Conservation (phyloP, 352 stramenopile species). For the Elongisporangium anandrum region DNA sequence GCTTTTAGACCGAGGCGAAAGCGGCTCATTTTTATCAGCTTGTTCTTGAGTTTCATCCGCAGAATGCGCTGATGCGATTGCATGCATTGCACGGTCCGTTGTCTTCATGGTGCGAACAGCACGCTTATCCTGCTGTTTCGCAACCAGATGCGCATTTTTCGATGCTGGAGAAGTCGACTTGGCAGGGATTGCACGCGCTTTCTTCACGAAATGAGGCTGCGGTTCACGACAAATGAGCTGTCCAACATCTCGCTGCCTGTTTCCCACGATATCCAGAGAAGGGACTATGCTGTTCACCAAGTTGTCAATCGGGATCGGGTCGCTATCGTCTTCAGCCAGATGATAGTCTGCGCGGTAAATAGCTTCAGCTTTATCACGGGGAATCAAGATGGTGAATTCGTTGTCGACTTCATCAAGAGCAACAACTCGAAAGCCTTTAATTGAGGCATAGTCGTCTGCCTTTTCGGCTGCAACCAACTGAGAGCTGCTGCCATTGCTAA, state of each 20-base stretch:
- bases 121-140: slow-evolving; percentile 50
- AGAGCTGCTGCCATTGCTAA: neutral
- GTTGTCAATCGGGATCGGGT: neutral
- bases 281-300: slow-evolving; percentile 30
- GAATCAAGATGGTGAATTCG: slow-evolving; percentile 57
- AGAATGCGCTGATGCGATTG: slow-evolving; percentile 27
- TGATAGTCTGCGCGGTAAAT: slow-evolving; percentile 24
- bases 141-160: slow-evolving; percentile 29
- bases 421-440: slow-evolving; percentile 35
- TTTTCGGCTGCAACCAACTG: neutral
- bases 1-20: slow-evolving; percentile 14
- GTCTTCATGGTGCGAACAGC: slow-evolving; percentile 42
- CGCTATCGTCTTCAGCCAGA: slow-evolving; percentile 28
- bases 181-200: slow-evolving; percentile 24
- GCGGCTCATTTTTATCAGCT: slow-evolving; percentile 6
- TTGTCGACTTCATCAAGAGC: slow-evolving; percentile 68
- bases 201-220: slow-evolving; percentile 31
- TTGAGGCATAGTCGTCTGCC: neutral
- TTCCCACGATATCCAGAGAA: slow-evolving; percentile 62
- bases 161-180: slow-evolving; percentile 21
- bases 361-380: slow-evolving; percentile 36
- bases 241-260: slow-evolving; percentile 58
- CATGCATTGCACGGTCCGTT: slow-evolving; percentile 33
- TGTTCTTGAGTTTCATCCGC: slow-evolving; percentile 1
- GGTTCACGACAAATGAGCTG: slow-evolving; percentile 52